A percentile compares a stretch with the other conserved stretches of the same genome.
phyloP scores from a whole-genome alignment of 176 grass and related monocot species.

The Avena atlantica region DNA sequence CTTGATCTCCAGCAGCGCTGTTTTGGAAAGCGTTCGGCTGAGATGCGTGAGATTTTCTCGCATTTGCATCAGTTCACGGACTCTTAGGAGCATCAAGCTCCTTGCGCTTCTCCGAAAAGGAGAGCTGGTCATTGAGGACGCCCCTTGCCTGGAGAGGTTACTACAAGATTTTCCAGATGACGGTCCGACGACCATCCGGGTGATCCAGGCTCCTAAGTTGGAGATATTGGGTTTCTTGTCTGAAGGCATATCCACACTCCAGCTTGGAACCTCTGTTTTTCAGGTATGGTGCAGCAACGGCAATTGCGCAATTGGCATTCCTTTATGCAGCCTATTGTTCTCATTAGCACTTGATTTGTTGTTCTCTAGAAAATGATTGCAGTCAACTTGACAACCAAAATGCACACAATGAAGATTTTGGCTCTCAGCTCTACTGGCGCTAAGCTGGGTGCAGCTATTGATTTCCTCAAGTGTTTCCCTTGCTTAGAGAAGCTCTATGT shows the following conservation, averaged over 20 bases:
- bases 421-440: neutral
- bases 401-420: neutral
- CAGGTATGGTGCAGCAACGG: neutral
- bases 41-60: neutral
- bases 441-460: neutral
- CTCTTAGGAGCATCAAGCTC: neutral
- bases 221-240: neutral
- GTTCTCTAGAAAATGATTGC: neutral
- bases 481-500: neutral
- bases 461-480: conserved; percentile 12
- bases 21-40: neutral
- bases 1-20: neutral
- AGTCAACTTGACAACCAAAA: neutral
- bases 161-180: neutral
- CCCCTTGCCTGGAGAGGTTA: neutral
- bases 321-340: neutral
- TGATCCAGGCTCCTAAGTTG: neutral
- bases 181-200: neutral
- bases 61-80: neutral
- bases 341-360: neutral
- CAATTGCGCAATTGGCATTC: neutral
- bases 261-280: neutral
- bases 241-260: neutral
- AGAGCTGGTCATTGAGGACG: neutral
- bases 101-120: neutral